A percentile compares a stretch with the other conserved stretches of the same genome.
Evolutionary conservation across 2,329 filamentous ascomycete genomes (phyloP).

Genomic region (Alternaria angustiovoidea): DNA sequence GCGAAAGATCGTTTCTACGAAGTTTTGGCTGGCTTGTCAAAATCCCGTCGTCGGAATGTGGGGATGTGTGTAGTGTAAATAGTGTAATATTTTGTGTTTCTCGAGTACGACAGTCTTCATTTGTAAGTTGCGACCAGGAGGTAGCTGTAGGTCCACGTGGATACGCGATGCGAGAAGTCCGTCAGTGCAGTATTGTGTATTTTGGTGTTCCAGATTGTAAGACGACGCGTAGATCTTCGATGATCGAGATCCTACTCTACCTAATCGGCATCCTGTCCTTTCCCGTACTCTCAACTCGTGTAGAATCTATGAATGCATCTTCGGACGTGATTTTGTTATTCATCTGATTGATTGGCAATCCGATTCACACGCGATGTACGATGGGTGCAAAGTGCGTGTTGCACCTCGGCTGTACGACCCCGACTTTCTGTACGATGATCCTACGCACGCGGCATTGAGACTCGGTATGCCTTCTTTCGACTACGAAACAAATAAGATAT

Average conservation of each 20-base stretch:
- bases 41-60: neutral
- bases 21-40: neutral
- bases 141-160: neutral
- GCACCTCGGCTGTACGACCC: neutral
- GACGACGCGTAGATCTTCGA: neutral
- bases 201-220: neutral
- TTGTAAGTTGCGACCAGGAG: neutral
- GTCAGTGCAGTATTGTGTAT: neutral
- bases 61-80: neutral
- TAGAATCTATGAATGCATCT: neutral
- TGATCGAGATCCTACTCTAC: neutral
- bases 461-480: neutral
- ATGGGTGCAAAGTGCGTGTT: neutral
- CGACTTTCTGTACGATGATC: neutral
- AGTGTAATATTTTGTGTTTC: neutral
- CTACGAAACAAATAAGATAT: neutral
- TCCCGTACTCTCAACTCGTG: neutral
- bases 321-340: neutral
- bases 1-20: neutral
- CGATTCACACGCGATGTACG: neutral
- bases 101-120: neutral
- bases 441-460: neutral
- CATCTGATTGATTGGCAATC: neutral
- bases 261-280: neutral
- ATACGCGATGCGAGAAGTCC: neutral